Evolutionary conservation across 2,329 filamentous ascomycete genomes (phyloP).

Genomic region (Chrysoporthe austroafricana): DNA sequence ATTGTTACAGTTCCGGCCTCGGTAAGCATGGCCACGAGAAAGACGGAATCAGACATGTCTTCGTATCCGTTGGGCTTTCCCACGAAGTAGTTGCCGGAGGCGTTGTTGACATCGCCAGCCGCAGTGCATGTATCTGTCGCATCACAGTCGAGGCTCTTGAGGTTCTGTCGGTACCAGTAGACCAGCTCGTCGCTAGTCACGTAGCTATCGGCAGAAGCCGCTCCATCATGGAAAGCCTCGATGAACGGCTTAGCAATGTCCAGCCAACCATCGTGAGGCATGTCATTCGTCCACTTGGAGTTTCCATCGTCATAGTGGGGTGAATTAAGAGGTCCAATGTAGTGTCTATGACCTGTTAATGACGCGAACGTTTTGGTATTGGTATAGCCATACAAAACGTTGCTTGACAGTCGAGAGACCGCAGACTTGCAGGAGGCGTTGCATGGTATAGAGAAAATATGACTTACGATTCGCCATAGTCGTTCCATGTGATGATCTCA

Average conservation of each 20-base stretch:
- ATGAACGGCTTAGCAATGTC: conserved; percentile 59
- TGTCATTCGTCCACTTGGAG: conserved; percentile 54
- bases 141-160: conserved; percentile 51
- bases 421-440: neutral
- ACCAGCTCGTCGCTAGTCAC: conserved; percentile 53
- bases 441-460: neutral
- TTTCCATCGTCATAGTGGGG: conserved; percentile 47
- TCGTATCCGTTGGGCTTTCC: conserved; percentile 56
- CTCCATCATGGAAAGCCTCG: conserved; percentile 54
- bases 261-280: conserved; percentile 57
- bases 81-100: conserved; percentile 55
- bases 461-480: conserved; percentile 53
- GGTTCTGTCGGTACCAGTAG: conserved; percentile 60
- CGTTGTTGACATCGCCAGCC: conserved; percentile 43
- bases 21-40: conserved; percentile 55
- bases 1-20: conserved; percentile 48
- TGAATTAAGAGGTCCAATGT: conserved; percentile 53
- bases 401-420: neutral
- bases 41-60: conserved; percentile 53
- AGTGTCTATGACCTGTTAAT: conserved; percentile 41
- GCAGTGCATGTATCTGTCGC: conserved; percentile 55
- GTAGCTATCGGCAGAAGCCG: conserved; percentile 38
- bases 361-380: neutral
- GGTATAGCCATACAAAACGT: neutral
- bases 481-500: conserved; percentile 50